Evolutionary conservation across 2,329 filamentous ascomycete genomes (phyloP).

Genomic region (Trichoderma sp.): DNA sequence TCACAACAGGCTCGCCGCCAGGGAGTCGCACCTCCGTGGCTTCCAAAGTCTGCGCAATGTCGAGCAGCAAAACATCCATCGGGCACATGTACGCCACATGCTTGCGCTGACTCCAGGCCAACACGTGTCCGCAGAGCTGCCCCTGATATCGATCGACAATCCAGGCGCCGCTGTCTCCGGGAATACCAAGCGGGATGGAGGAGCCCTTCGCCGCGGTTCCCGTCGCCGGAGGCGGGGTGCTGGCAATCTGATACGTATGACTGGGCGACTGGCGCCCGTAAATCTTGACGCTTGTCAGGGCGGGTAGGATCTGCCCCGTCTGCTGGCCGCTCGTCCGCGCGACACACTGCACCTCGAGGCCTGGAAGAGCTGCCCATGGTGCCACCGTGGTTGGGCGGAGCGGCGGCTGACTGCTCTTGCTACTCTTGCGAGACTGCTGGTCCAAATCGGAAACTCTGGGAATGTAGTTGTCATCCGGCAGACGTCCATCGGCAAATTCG

Average conservation of each 20-base stretch:
- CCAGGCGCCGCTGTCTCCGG: constrained; percentile 93
- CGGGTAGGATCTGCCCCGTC: constrained; percentile 73
- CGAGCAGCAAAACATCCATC: constrained; percentile 86
- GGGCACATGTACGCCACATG: constrained; percentile 89
- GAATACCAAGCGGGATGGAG: constrained; percentile 60
- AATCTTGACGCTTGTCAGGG: constrained; percentile 83
- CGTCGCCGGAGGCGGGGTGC: constrained; percentile 36
- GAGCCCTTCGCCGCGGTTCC: constrained; percentile 28
- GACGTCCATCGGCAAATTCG: constrained; percentile 70
- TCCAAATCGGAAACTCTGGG: constrained; percentile 41
- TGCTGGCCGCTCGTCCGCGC: constrained; percentile 85
- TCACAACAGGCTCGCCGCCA: constrained; percentile 53
- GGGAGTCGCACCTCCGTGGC: constrained; percentile 73
- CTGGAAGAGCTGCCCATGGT: constrained; percentile 64
- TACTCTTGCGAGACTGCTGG: constrained; percentile 29
- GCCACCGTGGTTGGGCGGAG: constrained; percentile 62
- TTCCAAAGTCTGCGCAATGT: constrained; percentile 78
- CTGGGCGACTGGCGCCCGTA: constrained; percentile 81
- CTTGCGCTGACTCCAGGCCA: constrained; percentile 82
- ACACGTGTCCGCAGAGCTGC: constrained; percentile 82
- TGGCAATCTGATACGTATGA: constrained; percentile 65
- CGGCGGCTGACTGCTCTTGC: constrained; percentile 37
- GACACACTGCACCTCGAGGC: constrained; percentile 81
- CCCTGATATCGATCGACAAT: constrained; percentile 80
- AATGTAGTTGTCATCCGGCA: constrained; percentile 73